Conservation (phyloP, 768 basidiomycete genomes). For the Tylopilus felleus region DNA sequence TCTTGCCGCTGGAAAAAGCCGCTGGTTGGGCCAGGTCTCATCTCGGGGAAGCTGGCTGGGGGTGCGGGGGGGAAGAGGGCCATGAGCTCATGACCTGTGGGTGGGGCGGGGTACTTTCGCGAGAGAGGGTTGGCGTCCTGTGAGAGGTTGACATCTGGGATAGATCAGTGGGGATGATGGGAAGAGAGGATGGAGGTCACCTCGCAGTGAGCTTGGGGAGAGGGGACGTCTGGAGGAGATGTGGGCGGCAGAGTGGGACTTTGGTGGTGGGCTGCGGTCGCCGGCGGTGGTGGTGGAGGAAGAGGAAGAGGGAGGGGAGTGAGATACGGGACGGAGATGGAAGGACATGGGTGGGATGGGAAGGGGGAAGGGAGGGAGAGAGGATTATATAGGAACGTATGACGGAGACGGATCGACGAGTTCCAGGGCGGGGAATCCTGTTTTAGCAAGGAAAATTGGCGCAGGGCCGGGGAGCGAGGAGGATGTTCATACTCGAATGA, state of each 20-base stretch:
- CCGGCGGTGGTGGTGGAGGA: slow-evolving; percentile 46
- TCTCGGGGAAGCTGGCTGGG: slow-evolving; percentile 52
- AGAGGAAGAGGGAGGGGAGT: slow-evolving; percentile 56
- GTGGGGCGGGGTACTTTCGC: slow-evolving; percentile 69
- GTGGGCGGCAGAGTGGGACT: slow-evolving; percentile 12
- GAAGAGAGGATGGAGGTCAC: slow-evolving; percentile 28
- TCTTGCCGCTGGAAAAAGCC: slow-evolving; percentile 75
- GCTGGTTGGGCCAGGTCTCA: slow-evolving; percentile 63
- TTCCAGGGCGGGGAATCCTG: slow-evolving; percentile 16
- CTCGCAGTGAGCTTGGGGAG: slow-evolving; percentile 61
- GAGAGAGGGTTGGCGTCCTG: slow-evolving; percentile 46
- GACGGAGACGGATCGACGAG: slow-evolving; percentile 26
- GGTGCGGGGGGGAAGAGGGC: slow-evolving; percentile 74
- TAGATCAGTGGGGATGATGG: slow-evolving; percentile 14
- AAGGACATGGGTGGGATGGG: slow-evolving; percentile 36
- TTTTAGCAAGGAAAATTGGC: background rate
- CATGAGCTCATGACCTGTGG: slow-evolving; percentile 83
- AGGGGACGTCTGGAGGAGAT: slow-evolving; percentile 50
- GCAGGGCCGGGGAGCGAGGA: background rate
- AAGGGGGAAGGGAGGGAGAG: slow-evolving; percentile 3
- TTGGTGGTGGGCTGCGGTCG: slow-evolving; percentile 38
- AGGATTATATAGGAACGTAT: slow-evolving; percentile 26
- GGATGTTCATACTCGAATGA: background rate
- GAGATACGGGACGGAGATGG: slow-evolving; percentile 56
- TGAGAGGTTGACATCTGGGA: slow-evolving; percentile 61